A percentile compares a stretch with the other conserved stretches of the same genome.
phyloP scores from a whole-genome alignment of 306 rosid genomes.

The Erythrophleum fordii region DNA sequence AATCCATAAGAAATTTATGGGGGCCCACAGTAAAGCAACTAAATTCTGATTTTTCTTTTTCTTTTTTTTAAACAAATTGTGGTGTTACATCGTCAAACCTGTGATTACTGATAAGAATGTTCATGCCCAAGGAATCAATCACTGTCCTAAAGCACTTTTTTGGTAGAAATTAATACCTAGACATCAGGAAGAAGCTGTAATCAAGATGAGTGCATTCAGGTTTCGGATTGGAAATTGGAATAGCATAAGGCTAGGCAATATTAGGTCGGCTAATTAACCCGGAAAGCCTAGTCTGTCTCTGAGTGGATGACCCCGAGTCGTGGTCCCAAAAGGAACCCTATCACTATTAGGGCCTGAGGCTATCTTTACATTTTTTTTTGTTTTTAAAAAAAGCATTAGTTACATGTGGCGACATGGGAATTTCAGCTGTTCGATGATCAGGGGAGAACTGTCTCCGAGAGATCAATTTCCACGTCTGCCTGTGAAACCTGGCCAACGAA shows the following conservation, averaged over 20 bases:
- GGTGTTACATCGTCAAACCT: background rate
- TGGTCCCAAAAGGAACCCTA: background rate
- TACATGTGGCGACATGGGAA: too few relatives aligned
- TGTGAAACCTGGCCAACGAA: background rate
- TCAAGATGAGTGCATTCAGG: background rate
- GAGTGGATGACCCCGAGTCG: background rate
- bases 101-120: background rate
- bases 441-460: too few relatives aligned
- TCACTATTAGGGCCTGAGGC: too few relatives aligned
- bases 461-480: background rate
- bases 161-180: background rate
- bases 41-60: background rate
- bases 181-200: slow-evolving; percentile 27
- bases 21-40: background rate
- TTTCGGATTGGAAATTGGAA: background rate
- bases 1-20: background rate
- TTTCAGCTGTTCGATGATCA: too few relatives aligned
- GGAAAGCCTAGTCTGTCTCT: background rate
- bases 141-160: background rate
- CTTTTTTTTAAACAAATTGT: too few relatives aligned
- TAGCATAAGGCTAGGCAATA: background rate
- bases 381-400: too few relatives aligned
- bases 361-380: too few relatives aligned
- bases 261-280: background rate
- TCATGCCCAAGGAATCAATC: background rate